Conservation (phyloP, 2,329 filamentous ascomycete genomes). For the Alternaria conjuncta region DNA sequence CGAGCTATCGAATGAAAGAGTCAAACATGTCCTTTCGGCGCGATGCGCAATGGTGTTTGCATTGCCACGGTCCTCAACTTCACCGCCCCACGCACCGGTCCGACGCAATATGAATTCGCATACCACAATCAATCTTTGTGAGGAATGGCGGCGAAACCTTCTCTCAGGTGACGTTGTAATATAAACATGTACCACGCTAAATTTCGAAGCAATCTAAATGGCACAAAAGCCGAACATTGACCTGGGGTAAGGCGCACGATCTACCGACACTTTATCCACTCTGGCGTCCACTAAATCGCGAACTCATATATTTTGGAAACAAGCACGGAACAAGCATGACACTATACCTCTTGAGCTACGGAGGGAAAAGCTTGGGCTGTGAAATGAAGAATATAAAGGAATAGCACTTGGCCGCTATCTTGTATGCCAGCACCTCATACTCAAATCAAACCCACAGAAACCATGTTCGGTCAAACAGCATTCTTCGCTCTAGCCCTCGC, state of each 20-base stretch:
- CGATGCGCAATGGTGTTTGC: neutral
- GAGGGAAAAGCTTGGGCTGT: slow-evolving; percentile 10
- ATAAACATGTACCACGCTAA: slow-evolving; percentile 10
- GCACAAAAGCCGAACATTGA: slow-evolving; percentile 2
- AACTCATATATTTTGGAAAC: slow-evolving; percentile 6
- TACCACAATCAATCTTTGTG: slow-evolving; percentile 1
- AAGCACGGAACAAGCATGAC: slow-evolving; percentile 5
- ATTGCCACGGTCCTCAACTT: neutral
- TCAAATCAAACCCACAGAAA: slow-evolving; percentile 3
- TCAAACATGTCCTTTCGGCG: neutral
- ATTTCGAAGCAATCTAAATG: slow-evolving; percentile 14
- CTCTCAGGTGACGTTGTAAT: slow-evolving; percentile 8
- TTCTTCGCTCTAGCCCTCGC: slow-evolving; percentile 57
- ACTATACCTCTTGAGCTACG: slow-evolving; percentile 6
- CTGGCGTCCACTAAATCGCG: slow-evolving; percentile 8
- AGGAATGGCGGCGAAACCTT: neutral
- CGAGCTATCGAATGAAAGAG: slow-evolving; percentile 6
- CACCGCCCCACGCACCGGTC: neutral
- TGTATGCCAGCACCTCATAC: neutral
- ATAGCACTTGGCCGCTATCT: neutral
- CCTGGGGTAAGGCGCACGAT: neutral
- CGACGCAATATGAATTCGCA: neutral
- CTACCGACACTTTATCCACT: slow-evolving; percentile 13
- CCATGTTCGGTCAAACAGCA: slow-evolving; percentile 54
- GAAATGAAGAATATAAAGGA: slow-evolving; percentile 12